phyloP scores from a whole-genome alignment of 116 monocot genomes.

The Posidonia oceanica region DNA sequence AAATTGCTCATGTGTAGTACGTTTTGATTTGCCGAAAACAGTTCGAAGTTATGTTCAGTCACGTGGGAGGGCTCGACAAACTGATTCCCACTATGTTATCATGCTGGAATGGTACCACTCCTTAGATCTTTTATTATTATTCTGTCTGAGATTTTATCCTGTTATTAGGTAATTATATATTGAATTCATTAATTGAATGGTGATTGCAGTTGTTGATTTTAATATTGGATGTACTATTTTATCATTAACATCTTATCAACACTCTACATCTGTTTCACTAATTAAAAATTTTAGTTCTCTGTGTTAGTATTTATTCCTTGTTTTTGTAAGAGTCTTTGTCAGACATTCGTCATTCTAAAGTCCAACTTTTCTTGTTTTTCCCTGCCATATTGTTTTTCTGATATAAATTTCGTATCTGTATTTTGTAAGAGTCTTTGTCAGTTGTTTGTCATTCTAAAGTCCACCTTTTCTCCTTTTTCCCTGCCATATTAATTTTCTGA shows the following conservation, averaged over 20 bases:
- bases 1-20: conserved; percentile 77
- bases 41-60: conserved; percentile 81
- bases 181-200: no score
- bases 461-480: not conserved
- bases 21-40: conserved; percentile 87
- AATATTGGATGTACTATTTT: no score
- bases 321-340: no score
- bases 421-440: not conserved
- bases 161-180: no score
- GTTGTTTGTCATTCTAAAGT: not conserved
- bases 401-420: not conserved
- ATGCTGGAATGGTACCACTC: conserved; percentile 76
- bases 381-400: not conserved
- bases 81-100: conserved; percentile 54
- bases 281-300: no score
- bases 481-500: not conserved
- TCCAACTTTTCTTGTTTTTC: not conserved
- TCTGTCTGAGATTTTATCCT: no score
- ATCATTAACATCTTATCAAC: no score
- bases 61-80: conserved; percentile 58
- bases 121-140: no score
- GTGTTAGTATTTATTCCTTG: no score
- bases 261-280: no score
- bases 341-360: not conserved
- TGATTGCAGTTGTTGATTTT: no score